phyloP scores from a whole-genome alignment of 139 green algal species.

The Chlamydomonas eustigma region DNA sequence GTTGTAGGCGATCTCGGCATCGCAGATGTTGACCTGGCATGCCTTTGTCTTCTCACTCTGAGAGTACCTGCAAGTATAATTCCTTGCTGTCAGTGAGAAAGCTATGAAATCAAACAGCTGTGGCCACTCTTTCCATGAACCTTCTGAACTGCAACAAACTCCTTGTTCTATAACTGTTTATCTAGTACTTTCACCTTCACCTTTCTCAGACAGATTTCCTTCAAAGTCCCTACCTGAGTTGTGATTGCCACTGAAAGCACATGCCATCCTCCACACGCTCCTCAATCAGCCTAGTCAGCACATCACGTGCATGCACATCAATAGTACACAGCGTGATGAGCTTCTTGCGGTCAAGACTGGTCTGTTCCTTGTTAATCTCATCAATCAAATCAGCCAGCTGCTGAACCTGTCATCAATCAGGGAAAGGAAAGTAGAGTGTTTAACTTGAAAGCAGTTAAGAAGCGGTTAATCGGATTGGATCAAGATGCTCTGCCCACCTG shows the following conservation, averaged over 20 bases:
- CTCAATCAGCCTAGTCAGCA: constrained; percentile 77
- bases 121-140: no score
- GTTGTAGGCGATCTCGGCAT: constrained; percentile 84
- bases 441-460: background rate
- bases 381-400: constrained; percentile 81
- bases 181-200: no score
- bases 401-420: constrained; percentile 45
- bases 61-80: constrained; percentile 85
- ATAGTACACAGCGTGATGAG: constrained; percentile 94
- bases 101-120: no score
- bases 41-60: constrained; percentile 73
- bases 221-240: constrained; percentile 63
- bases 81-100: no score
- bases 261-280: constrained; percentile 72
- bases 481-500: no score
- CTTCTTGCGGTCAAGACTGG: constrained; percentile 81
- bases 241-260: constrained; percentile 89
- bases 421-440: background rate
- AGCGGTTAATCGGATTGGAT: no score
- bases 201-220: no score
- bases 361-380: constrained; percentile 80
- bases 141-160: no score
- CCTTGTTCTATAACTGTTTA: no score
- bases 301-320: constrained; percentile 89
- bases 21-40: constrained; percentile 82